phyloP scores from a whole-genome alignment of 2,329 filamentous ascomycete species.

The Colletotrichum lindemuthianum region DNA sequence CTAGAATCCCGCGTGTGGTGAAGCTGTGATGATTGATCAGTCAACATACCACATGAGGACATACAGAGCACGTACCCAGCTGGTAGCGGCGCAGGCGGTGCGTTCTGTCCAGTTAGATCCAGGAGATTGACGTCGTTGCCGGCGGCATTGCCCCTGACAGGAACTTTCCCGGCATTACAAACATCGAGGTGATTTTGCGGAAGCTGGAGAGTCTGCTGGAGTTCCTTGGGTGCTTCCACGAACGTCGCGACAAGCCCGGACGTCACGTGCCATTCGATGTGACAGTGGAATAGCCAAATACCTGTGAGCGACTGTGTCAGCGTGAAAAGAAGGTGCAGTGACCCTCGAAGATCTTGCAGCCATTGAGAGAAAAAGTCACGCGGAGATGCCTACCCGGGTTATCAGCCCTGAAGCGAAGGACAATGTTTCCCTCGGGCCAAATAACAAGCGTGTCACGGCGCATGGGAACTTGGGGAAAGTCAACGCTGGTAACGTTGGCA shows the following conservation, averaged over 20 bases:
- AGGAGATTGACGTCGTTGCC: slow-evolving; percentile 73
- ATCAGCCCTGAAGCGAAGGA: slow-evolving; percentile 74
- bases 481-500: slow-evolving; percentile 53
- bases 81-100: slow-evolving; percentile 65
- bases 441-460: slow-evolving; percentile 75
- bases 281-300: slow-evolving; percentile 81
- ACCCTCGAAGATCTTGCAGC: slow-evolving; percentile 21
- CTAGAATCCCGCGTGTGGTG: slow-evolving; percentile 75
- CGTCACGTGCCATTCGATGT: slow-evolving; percentile 81
- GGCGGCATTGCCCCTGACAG: slow-evolving; percentile 76
- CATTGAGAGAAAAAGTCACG: no score
- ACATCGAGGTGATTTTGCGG: slow-evolving; percentile 67
- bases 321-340: slow-evolving; percentile 27
- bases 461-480: slow-evolving; percentile 67
- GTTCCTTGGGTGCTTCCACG: slow-evolving; percentile 68
- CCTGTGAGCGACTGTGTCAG: slow-evolving; percentile 44
- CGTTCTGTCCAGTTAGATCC: slow-evolving; percentile 71
- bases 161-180: slow-evolving; percentile 63
- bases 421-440: slow-evolving; percentile 72
- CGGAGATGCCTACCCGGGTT: slow-evolving; percentile 63
- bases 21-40: slow-evolving; percentile 56
- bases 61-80: slow-evolving; percentile 59
- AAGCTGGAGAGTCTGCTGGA: slow-evolving; percentile 70
- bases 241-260: slow-evolving; percentile 74
- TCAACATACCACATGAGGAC: not conserved